A percentile compares a stretch with the other conserved stretches of the same genome.
phyloP scores from a whole-genome alignment of 2,329 filamentous ascomycete genomes.

The Torrubiella hemipterigena region DNA sequence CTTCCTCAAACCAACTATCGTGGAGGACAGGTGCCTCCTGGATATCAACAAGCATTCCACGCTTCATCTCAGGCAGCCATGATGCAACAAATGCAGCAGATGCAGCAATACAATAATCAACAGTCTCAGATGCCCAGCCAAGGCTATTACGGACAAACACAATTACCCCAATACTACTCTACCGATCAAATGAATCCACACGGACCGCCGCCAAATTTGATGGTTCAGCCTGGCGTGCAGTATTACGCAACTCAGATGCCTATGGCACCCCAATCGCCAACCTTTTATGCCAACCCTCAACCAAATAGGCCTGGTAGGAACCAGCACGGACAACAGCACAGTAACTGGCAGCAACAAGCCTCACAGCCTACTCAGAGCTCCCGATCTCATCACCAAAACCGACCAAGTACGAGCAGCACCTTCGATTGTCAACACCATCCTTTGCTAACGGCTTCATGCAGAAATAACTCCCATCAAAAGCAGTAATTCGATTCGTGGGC shows the following conservation, averaged over 20 bases:
- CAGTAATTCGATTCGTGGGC: constrained; percentile 23
- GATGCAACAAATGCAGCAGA: not conserved
- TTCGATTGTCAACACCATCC: no score
- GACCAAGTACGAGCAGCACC: no score
- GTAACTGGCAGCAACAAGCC: no score
- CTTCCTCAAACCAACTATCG: not conserved
- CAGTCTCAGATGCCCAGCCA: not conserved
- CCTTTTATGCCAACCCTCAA: not conserved
- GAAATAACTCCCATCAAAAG: not conserved
- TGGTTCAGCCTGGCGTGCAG: not conserved
- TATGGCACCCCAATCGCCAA: not conserved
- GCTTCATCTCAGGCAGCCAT: not conserved
- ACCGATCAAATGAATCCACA: not conserved
- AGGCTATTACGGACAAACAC: not conserved
- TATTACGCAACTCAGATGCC: not conserved
- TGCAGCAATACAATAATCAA: not conserved
- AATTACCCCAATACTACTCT: not conserved
- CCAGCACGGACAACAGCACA: not conserved
- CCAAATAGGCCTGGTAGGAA: not conserved
- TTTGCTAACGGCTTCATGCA: not conserved
- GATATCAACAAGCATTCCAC: not conserved
- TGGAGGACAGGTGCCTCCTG: not conserved
- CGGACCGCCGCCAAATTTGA: not conserved
- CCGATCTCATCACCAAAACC: no score
- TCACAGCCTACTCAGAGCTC: no score